Percentiles rank a stretch among this genome's conserved stretches.
phyloP scores from a whole-genome alignment of 2,329 filamentous ascomycete genomes.

The Rhytidhysteron rufulum region DNA sequence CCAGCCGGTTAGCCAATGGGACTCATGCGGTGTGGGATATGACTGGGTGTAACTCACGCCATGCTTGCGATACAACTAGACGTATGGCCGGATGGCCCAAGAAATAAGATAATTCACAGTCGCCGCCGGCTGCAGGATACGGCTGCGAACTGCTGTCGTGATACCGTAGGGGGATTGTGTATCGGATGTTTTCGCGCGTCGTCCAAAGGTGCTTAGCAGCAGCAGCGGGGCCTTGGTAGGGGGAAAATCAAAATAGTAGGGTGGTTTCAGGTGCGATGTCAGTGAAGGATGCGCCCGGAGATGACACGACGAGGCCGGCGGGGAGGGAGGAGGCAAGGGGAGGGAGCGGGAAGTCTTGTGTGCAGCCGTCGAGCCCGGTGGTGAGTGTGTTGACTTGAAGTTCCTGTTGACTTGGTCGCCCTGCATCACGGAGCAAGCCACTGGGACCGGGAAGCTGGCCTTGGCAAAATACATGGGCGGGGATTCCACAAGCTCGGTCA shows the following conservation, averaged over 20 bases:
- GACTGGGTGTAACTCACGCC: slow-evolving; percentile 29
- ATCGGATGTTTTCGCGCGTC: slow-evolving; percentile 27
- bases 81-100: slow-evolving; percentile 31
- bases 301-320: not conserved
- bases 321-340: not conserved
- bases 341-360: not conserved
- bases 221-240: slow-evolving; percentile 22
- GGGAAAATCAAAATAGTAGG: slow-evolving; percentile 23
- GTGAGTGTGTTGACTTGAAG: too few species aligned
- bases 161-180: slow-evolving; percentile 19
- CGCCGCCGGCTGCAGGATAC: too few species aligned
- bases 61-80: slow-evolving; percentile 31
- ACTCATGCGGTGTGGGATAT: not conserved
- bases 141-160: slow-evolving; percentile 29
- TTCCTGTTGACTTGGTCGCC: slow-evolving; percentile 1
- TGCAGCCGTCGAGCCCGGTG: too few species aligned
- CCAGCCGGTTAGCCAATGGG: slow-evolving; percentile 47
- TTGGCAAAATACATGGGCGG: not conserved
- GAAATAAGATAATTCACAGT: too few species aligned
- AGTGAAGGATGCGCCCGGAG: not conserved
- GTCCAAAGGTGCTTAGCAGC: slow-evolving; percentile 23
- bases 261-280: not conserved
- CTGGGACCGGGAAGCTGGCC: not conserved
- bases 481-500: too few species aligned
- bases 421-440: not conserved